Evolutionary conservation across 192 early-diverging fungal genomes (phyloP).

Genomic region (Spinellus fusiger): DNA sequence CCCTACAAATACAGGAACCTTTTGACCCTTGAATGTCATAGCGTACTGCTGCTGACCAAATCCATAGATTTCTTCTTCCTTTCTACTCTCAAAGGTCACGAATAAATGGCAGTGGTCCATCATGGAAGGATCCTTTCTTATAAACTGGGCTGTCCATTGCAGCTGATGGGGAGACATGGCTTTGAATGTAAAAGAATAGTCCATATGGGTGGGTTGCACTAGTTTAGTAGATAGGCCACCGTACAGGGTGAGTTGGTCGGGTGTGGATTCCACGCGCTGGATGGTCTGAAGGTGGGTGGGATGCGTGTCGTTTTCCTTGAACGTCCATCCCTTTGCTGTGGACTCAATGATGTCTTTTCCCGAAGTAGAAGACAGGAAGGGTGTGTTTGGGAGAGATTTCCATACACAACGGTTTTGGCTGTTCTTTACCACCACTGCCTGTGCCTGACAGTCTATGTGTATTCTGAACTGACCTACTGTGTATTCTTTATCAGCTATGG

Average conservation of each 20-base stretch:
- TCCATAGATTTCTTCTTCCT: constrained; percentile 37
- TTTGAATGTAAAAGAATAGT: constrained; percentile 27
- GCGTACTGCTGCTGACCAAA: constrained; percentile 36
- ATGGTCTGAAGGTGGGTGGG: constrained; percentile 32
- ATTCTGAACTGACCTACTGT: constrained; percentile 19
- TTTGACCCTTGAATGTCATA: constrained; percentile 31
- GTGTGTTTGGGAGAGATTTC: constrained; percentile 28
- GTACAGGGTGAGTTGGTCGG: neutral
- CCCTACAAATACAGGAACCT: constrained; percentile 35
- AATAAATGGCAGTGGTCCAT: constrained; percentile 13
- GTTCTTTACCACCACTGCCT: constrained; percentile 15
- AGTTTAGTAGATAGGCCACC: constrained; percentile 24
- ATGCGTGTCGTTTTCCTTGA: constrained; percentile 31
- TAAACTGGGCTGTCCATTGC: constrained; percentile 10
- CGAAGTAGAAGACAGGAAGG: constrained; percentile 28
- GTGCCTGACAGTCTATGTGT: constrained; percentile 7
- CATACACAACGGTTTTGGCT: constrained; percentile 14
- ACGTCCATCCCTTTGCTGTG: constrained; percentile 20
- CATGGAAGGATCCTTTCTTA: constrained; percentile 10
- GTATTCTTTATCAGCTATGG: constrained; percentile 16
- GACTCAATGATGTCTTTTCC: constrained; percentile 26
- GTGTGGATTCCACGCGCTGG: constrained; percentile 4
- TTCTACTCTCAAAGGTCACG: constrained; percentile 12
- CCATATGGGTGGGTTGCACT: constrained; percentile 23
- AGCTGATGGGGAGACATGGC: constrained; percentile 19